Evolutionary conservation across 2,329 filamentous ascomycete species (phyloP).

Genomic region (Colletotrichum tropicale): DNA sequence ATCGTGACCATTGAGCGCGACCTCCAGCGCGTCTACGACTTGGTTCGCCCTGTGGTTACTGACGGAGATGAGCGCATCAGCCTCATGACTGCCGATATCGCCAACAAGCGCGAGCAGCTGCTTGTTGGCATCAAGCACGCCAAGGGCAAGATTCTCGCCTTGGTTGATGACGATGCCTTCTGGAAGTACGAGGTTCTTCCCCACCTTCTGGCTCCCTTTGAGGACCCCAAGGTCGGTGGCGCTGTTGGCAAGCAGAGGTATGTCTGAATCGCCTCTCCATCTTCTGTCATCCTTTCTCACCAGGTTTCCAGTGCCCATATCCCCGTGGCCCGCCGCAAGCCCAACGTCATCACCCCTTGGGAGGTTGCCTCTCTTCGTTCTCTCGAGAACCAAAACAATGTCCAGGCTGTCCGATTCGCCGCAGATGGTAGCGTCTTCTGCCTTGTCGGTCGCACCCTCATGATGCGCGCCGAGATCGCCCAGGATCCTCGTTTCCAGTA

Average conservation of each 20-base stretch:
- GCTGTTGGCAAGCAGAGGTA: constrained; percentile 26
- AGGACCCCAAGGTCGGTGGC: constrained; percentile 25
- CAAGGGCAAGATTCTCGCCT: constrained; percentile 24
- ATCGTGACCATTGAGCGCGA: constrained; percentile 26
- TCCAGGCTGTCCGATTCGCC: constrained; percentile 23
- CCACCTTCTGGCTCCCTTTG: constrained; percentile 29
- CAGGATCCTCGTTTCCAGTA: constrained; percentile 25
- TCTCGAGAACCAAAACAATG: constrained; percentile 21
- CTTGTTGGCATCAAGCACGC: constrained; percentile 23
- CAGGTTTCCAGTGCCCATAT: constrained; percentile 21
- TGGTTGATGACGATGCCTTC: constrained; percentile 33
- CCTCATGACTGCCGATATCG: constrained; percentile 14
- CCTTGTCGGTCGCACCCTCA: constrained; percentile 30
- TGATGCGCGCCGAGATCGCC: constrained; percentile 27
- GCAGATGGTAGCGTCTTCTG: constrained; percentile 29
- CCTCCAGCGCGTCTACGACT: background rate
- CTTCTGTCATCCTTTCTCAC: background rate
- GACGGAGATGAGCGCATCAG: constrained; percentile 10
- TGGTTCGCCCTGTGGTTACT: background rate
- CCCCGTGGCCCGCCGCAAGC: constrained; percentile 20
- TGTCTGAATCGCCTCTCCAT: background rate
- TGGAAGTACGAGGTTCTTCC: constrained; percentile 21
- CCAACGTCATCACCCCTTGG: constrained; percentile 26
- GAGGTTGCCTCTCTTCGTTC: constrained; percentile 30
- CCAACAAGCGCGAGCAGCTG: constrained; percentile 31